Evolutionary conservation across 805 yeast species (phyloP), one percentile per base, ranked within the genome.

Genomic region (Phaffomyces opuntiae): DNA sequence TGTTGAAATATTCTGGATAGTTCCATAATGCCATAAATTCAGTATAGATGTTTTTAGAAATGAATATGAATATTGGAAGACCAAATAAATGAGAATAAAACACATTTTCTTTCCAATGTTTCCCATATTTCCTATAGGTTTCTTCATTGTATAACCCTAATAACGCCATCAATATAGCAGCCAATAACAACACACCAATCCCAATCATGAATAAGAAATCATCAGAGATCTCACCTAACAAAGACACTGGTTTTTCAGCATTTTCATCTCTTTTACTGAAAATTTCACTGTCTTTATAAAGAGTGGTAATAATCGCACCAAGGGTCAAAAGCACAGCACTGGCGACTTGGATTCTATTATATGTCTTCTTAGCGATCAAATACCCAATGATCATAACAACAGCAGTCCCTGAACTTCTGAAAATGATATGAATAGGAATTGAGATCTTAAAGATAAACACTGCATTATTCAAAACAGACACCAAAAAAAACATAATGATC

Each of bases 361-460:
- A 83, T 29, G 56, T 56, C 53, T 72, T 80, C 9, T 62, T 60
- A 35, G 75, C 77, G 9, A 70, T 44, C 7, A 69, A 37, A 50
- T 59, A 61, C 3, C 89, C 87, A 4, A 80, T 60, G 0, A 72
- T 32, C 79, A 84, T 73, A 0, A 85, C 77, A 19, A 80, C 60
- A 9, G 78, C 75, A 0, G 85, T 75, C 1, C 84, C 78, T 12
- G 81, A 72, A 11, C 87, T 80, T 42, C 88, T 60, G 50, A 82
- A 68, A 3, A 82, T 74, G 17, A 81, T 81, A 54, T 83, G 87
- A 24, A 81, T 60, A 0, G 89, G 87, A 16, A 83, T 74, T 2
- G 83, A 73, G 16, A 84, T 67, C 32, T 77, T 69, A 55, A 64
- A 79, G 21, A 65, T 68, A 63, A 80, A 78, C 1, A 74, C 87